Evolutionary conservation across 768 basidiomycete species (phyloP), one percentile per base, ranked within the genome.

Genomic region (Coprinellus micaceus): DNA sequence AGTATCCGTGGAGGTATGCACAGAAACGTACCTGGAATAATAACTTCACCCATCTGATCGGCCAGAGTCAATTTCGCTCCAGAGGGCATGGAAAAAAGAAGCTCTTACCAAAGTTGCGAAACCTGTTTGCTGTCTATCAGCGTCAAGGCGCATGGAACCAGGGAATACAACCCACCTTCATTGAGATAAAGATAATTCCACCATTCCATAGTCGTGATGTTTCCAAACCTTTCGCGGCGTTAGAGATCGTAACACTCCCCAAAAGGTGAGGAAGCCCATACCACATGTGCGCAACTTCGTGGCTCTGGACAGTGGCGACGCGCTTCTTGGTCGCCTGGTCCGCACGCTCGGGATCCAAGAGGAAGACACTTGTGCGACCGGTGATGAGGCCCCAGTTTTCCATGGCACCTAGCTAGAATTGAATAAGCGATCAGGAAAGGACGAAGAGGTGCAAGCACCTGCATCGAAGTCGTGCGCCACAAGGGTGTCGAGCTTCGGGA

Each of bases 321-420:
- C 80, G 74, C 69, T 94, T 91, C 78, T 88, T 90, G 39, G 85
- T 87, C 10, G 73, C 73, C 47, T 93, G 70, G 63, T 91, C 88
- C 24, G 82, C 80, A 53, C 81, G 85, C 66, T 86, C 76, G n/a
- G 84, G 83, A 67, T 97, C 89, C 58, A 90, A 78, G 41, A 96
- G 72, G 67, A 91, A 89, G 3, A 85, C 88, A 40, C 77, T 83
- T 0, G 93, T 94, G 43, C 94, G 77, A 19, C 94, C 95, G 13
- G 89, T 95, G 66, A 97, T 97, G 55, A 96, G 74, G 25, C 91
- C 92, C 90, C 90, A 94, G 69, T 94, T 94, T 71, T 97, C 95
- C 94, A 95, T 94, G 4, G 89, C 88, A 57, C 86, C 82, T 76
- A 62, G n/a, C 51, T 29, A 54, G 41, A 44, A 29, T 56, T 54